Evolutionary conservation across 768 basidiomycete genomes (phyloP).

Genomic region (Kwoniella sp.): DNA sequence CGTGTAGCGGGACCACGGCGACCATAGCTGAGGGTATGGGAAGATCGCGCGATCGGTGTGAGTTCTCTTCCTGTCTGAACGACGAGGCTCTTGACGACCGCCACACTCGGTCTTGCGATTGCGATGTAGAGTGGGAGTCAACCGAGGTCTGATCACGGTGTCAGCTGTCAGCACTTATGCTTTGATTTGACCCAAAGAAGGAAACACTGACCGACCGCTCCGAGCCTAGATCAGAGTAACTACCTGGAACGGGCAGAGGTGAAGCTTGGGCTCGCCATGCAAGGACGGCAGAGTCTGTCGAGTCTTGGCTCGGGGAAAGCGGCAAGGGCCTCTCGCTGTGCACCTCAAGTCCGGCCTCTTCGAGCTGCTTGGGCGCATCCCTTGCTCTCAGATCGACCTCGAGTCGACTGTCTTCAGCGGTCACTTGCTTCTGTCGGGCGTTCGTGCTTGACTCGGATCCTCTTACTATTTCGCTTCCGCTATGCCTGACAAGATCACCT

Average conservation of each 20-base stretch:
- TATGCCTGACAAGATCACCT: not conserved
- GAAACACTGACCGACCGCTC: not conserved
- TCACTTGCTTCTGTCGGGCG: too few relatives aligned
- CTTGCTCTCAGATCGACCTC: too few relatives aligned
- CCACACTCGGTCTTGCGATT: too few relatives aligned
- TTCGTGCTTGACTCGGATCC: too few relatives aligned
- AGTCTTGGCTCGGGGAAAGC: too few relatives aligned
- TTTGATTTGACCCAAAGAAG: too few relatives aligned
- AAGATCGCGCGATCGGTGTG: not conserved
- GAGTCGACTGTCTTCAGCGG: too few relatives aligned
- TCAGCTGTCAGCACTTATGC: too few relatives aligned
- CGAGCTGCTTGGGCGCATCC: too few relatives aligned
- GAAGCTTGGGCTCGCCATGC: not conserved
- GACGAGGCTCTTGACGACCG: constrained; percentile 5
- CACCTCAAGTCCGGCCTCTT: not conserved
- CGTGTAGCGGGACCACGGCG: constrained; percentile 1
- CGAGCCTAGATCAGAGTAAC: not conserved
- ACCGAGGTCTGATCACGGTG: too few relatives aligned
- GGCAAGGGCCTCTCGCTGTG: too few relatives aligned
- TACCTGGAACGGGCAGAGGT: not conserved
- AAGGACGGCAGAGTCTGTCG: not conserved
- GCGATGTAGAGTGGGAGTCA: too few relatives aligned
- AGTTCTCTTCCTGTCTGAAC: constrained; percentile 11
- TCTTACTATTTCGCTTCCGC: not conserved
- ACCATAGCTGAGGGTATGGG: not conserved